phyloP scores from a whole-genome alignment of 176 grass and related monocot genomes.

The Typha latifolia region DNA sequence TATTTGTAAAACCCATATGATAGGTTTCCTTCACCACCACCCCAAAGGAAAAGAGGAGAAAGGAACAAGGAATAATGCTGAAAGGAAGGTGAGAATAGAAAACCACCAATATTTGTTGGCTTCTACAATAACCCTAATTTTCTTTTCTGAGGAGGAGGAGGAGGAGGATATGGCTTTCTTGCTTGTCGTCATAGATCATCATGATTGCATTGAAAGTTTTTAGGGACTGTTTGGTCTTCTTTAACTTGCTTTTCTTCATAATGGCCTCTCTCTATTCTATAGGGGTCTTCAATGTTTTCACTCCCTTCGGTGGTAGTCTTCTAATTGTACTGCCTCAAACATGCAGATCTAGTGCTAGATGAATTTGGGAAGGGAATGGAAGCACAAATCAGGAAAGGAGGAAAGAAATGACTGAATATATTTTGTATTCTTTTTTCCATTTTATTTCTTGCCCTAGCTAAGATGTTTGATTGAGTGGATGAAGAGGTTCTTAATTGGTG shows the following conservation, averaged over 20 bases:
- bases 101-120: not conserved
- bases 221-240: not conserved
- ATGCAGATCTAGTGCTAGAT: constrained; percentile 7
- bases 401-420: not conserved
- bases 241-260: not conserved
- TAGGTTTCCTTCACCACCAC: not conserved
- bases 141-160: not conserved
- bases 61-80: not conserved
- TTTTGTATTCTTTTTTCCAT: too few relatives aligned
- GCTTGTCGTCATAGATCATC: not conserved
- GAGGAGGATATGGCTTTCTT: not conserved
- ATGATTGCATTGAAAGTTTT: not conserved
- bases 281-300: not conserved
- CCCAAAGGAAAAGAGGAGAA: not conserved
- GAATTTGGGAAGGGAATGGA: not conserved
- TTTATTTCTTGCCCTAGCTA: too few relatives aligned
- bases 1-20: constrained; percentile 67
- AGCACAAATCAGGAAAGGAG: not conserved
- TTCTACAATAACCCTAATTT: not conserved
- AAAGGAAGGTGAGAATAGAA: constrained; percentile 6
- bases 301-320: not conserved
- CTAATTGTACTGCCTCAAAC: not conserved
- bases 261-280: not conserved
- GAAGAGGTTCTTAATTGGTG: too few relatives aligned
- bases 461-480: too few relatives aligned